These are phyloP conservation scores for Hapsidospora chrysogenum DNA, from an alignment of 495 filamentous ascomycete genomes.

Conservation along the genomic window DNA sequence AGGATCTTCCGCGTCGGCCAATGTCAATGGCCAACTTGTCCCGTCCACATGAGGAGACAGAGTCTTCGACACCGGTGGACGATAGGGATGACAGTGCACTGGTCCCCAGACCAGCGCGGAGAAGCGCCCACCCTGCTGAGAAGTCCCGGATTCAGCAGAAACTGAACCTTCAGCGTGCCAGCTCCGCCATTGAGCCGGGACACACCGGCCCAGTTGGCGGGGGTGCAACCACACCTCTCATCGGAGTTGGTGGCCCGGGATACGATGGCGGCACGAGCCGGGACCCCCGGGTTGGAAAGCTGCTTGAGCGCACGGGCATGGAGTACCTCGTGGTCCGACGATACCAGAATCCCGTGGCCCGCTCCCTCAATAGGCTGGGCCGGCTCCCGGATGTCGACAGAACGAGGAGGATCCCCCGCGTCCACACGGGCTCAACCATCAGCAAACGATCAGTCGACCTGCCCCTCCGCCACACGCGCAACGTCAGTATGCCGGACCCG, in stretches of 20 bases:
- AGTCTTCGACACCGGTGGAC: constrained; percentile 7
- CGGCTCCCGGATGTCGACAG: constrained; percentile 30
- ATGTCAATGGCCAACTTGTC: constrained; percentile 20
- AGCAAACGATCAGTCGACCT: constrained; percentile 9
- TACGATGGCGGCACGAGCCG: constrained; percentile 20
- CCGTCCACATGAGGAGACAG: constrained; percentile 5
- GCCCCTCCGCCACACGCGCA: constrained; percentile 2
- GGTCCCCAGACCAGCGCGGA: constrained; percentile 14
- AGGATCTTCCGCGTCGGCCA: constrained; percentile 10
- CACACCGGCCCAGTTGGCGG: constrained; percentile 22
- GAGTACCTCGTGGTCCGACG: constrained; percentile 53
- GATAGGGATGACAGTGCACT: constrained; percentile 22
- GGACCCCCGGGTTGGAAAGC: constrained; percentile 35
- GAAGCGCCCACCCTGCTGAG: constrained; percentile 21
- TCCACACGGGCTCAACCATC: constrained; percentile 6
- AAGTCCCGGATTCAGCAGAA: constrained; percentile 55
- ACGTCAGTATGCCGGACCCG: constrained; percentile 4
- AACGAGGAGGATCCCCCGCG: constrained; percentile 23
- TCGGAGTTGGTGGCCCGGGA: constrained; percentile 16
- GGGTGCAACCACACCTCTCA: constrained; percentile 15
- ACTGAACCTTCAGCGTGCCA: constrained; percentile 50
- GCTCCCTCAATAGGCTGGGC: constrained; percentile 35
- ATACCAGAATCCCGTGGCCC: constrained; percentile 46
- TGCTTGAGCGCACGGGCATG: constrained; percentile 43
- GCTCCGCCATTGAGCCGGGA: constrained; percentile 42